Percentiles rank a stretch among this genome's conserved stretches.
These are phyloP conservation scores for Pythium utonaiense DNA, from an alignment of 352 stramenopile genomes.

Conservation along the genomic window DNA sequence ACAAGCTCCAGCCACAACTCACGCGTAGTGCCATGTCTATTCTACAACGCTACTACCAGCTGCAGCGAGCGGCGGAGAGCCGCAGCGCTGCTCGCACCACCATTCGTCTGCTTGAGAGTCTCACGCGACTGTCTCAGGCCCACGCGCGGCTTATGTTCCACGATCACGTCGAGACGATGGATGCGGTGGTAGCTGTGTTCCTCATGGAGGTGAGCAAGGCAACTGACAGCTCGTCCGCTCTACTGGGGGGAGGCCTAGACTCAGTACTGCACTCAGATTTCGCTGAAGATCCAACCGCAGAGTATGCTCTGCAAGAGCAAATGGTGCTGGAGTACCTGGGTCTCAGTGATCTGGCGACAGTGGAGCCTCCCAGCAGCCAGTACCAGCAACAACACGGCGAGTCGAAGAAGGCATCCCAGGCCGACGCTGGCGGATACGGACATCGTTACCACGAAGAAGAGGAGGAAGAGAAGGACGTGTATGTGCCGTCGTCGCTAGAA, in stretches of 20 bases:
- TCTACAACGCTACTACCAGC: conserved; percentile 91
- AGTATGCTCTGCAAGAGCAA: conserved; percentile 69
- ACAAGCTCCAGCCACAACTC: conserved; percentile 83
- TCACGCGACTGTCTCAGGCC: conserved; percentile 90
- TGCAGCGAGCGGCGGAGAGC: conserved; percentile 61
- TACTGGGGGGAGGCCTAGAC: conserved; percentile 51
- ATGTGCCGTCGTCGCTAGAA: background rate
- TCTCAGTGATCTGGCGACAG: conserved; percentile 50
- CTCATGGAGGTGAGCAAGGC: conserved; percentile 78
- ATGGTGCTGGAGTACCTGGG: conserved; percentile 69
- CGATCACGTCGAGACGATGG: conserved; percentile 58
- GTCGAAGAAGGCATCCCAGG: background rate
- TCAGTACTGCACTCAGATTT: conserved; percentile 75
- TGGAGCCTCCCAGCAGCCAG: conserved; percentile 1
- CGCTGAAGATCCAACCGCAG: conserved; percentile 43
- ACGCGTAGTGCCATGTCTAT: conserved; percentile 79
- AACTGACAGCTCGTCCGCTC: conserved; percentile 49
- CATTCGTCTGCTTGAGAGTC: conserved; percentile 92
- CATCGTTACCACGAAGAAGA: conserved; percentile 1
- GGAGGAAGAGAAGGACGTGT: conserved; percentile 2
- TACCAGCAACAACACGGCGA: background rate
- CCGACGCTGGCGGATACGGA: background rate
- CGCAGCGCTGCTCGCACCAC: conserved; percentile 82
- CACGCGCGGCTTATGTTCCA: conserved; percentile 88
- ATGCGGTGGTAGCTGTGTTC: conserved; percentile 76